Conservation (phyloP, 1,284 basidiomycete genomes). For the Cutaneotrichosporon sp. region DNA sequence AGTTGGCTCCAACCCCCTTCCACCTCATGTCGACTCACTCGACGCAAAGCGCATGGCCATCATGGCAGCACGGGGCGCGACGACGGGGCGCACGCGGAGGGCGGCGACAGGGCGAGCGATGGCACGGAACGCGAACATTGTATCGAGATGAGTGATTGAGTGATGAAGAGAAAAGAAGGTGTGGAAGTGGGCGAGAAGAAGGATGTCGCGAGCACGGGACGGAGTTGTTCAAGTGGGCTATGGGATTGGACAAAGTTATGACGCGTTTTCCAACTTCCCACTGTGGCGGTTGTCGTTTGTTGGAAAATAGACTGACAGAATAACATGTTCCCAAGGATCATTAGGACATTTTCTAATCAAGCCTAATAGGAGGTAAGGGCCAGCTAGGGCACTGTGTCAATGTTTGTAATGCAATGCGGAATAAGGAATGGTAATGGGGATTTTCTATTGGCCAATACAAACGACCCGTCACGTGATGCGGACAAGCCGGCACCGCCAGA, state of each 20-base stretch:
- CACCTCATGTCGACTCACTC: conserved; percentile 20
- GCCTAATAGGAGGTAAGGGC: background rate
- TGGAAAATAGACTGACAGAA: background rate
- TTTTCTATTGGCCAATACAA: background rate
- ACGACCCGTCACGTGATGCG: background rate
- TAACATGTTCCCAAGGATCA: background rate
- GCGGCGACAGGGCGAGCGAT: conserved; percentile 25
- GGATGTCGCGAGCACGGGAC: background rate
- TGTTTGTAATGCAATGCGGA: background rate
- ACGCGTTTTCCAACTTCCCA: conserved; percentile 12
- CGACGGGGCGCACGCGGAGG: conserved; percentile 23
- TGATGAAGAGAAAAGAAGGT: conserved; percentile 3
- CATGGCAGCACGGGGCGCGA: conserved; percentile 20
- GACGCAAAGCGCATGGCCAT: conserved; percentile 34
- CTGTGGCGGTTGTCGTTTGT: background rate
- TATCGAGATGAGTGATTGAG: conserved; percentile 2
- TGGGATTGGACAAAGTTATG: conserved; percentile 12
- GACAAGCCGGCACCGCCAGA: background rate
- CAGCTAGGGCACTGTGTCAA: no score
- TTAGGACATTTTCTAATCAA: background rate
- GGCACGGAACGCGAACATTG: conserved; percentile 32
- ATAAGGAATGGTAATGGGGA: background rate
- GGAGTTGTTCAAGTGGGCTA: background rate
- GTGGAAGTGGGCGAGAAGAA: background rate
- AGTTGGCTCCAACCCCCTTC: no score